phyloP scores from a whole-genome alignment of 2,329 filamentous ascomycete genomes.

The Chaetoscypha palmicola region DNA sequence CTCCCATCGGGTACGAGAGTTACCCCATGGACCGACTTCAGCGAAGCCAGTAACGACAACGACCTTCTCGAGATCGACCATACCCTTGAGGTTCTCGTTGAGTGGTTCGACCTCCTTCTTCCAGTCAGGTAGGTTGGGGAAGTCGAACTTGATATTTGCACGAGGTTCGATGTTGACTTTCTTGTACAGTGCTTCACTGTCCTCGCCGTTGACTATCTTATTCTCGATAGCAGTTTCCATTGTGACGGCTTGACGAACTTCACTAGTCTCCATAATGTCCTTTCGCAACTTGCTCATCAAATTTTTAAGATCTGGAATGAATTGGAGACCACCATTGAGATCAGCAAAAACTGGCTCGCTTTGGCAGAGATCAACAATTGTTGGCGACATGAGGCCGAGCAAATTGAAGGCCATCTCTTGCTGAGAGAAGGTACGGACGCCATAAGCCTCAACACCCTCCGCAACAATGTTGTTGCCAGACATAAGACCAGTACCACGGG shows the following conservation, averaged over 20 bases:
- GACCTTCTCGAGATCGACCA: constrained; percentile 98
- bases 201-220: constrained; percentile 92
- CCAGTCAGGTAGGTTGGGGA: constrained; percentile 87
- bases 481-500: constrained; percentile 96
- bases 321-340: constrained; percentile 94
- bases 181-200: constrained; percentile 87
- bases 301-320: constrained; percentile 91
- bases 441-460: constrained; percentile 92
- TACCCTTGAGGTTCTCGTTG: constrained; percentile 83
- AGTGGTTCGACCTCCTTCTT: constrained; percentile 83
- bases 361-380: constrained; percentile 93
- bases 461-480: constrained; percentile 96
- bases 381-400: constrained; percentile 88
- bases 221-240: constrained; percentile 96
- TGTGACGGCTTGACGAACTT: constrained; percentile 85
- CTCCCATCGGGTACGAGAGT: constrained; percentile 96
- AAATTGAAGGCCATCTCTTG: constrained; percentile 99
- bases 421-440: constrained; percentile 96
- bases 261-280: constrained; percentile 90
- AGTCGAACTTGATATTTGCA: constrained; percentile 97
- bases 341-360: constrained; percentile 93
- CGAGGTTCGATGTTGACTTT: constrained; percentile 89
- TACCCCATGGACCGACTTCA: constrained; percentile 96
- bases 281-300: constrained; percentile 90
- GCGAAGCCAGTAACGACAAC: constrained; percentile 96